phyloP scores from a whole-genome alignment of 2,329 filamentous ascomycete species.

The Penicillium sp. region DNA sequence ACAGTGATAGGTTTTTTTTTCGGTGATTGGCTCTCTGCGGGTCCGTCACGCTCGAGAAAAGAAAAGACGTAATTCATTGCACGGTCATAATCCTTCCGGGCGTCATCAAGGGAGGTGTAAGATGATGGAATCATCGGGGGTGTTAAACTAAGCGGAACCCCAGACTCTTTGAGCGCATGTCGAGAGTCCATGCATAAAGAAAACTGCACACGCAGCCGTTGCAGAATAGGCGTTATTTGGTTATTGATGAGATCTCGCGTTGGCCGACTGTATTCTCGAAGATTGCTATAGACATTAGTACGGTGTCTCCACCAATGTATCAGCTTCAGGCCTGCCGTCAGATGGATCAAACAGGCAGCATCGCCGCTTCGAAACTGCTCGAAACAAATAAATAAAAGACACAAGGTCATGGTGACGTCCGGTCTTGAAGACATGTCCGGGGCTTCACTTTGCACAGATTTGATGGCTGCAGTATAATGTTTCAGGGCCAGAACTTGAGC shows the following conservation, averaged over 20 bases:
- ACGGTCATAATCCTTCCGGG: constrained; percentile 6
- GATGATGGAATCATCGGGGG: background rate
- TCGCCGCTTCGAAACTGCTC: constrained; percentile 10
- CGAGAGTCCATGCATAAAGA: constrained; percentile 11
- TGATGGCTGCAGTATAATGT: constrained; percentile 5
- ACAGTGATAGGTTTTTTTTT: background rate
- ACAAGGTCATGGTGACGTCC: constrained; percentile 1
- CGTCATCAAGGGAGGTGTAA: background rate
- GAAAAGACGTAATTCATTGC: constrained; percentile 7
- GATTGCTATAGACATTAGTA: background rate
- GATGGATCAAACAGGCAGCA: constrained; percentile 4
- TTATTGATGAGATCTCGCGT: constrained; percentile 5
- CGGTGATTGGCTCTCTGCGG: background rate
- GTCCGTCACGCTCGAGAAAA: background rate
- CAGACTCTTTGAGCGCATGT: background rate
- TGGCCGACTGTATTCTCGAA: constrained; percentile 3
- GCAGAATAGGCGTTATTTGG: constrained; percentile 3
- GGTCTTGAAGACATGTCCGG: background rate
- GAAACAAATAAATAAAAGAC: constrained; percentile 9
- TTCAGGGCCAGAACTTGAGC: constrained; percentile 3
- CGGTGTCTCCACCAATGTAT: constrained; percentile 7
- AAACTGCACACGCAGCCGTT: constrained; percentile 7
- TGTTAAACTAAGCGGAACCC: background rate
- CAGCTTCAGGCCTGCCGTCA: background rate
- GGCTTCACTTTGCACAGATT: background rate